Evolutionary conservation across 2,329 filamentous ascomycete genomes (phyloP), one percentile per base, ranked within the genome.

Genomic region (Stromatinia cepivora): DNA sequence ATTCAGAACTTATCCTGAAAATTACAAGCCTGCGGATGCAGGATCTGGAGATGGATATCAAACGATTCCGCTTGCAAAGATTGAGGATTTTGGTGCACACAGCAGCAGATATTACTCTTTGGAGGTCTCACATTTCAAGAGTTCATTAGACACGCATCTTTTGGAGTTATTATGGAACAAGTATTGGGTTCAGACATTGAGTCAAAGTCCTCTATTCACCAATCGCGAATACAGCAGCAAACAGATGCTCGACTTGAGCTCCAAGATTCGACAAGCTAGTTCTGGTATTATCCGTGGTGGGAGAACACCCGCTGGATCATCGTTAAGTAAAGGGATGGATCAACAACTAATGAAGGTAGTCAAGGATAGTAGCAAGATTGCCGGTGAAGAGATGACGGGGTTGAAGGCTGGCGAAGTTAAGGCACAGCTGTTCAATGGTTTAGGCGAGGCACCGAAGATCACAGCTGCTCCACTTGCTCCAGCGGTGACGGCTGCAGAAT

Each of bases 121-220:
- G 8, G 92, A 96, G 71, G 92, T 98, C 20, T 93, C 93, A 45
- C 93, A 97, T 81, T 99, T 93, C 86, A 98, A 98, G 82, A 95
- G 92, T 72, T 91, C 91, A 0, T 89, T 99, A 39, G 95, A 99
- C 81, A 86, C 89, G 2, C 91, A 93, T 75, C 85, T 99, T 34
- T 84, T 99, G 7, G 92, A 96, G 77, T 86, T 93, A 65, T 84
- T 99, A 42, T 98, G 95, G 95, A 97, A 97, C 83, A 98, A 98
- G 81, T 99, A 99, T 84, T 97, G 93, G 95, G 94, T 97, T 46
- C 92, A 96, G 77, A 99, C 95, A 8, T 86, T 99, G 28, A 96
- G 93, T 45, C 92, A 97, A 76, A 95, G 89, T 75, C 94, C 94
- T 31, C 86, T 97, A 6, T 90, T 97, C 76, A 93, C 92, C 69